phyloP scores from a whole-genome alignment of 805 yeast species.

The Candida yuanshanica region DNA sequence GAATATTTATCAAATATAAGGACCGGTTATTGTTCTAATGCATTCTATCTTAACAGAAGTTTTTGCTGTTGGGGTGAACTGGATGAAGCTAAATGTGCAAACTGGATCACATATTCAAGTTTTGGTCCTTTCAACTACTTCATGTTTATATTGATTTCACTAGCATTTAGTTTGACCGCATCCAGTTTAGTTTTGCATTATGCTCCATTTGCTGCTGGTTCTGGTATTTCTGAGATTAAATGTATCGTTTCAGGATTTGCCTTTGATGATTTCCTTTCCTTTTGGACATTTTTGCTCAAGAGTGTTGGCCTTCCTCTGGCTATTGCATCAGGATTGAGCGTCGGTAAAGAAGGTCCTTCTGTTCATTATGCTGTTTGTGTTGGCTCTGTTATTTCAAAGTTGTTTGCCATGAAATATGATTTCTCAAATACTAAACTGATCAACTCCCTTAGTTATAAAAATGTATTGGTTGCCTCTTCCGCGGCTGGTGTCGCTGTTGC shows the following conservation, averaged over 20 bases:
- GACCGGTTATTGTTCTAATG: slow-evolving; percentile 68
- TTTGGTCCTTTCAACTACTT: slow-evolving; percentile 43
- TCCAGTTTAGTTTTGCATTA: slow-evolving; percentile 61
- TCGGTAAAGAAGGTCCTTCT: slow-evolving; percentile 98
- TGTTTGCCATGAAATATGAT: slow-evolving; percentile 16
- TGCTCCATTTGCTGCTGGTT: slow-evolving; percentile 93
- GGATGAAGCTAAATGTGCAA: slow-evolving; percentile 42
- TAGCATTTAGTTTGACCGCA: slow-evolving; percentile 56
- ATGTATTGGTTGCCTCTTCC: slow-evolving; percentile 70
- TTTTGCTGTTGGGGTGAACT: slow-evolving; percentile 78
- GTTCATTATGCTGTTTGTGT: slow-evolving; percentile 97
- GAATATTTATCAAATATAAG: slow-evolving; percentile 80
- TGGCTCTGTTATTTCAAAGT: slow-evolving; percentile 41
- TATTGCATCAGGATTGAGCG: slow-evolving; percentile 86
- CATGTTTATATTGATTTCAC: slow-evolving; percentile 53
- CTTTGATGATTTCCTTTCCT: slow-evolving; percentile 68
- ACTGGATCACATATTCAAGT: slow-evolving; percentile 67
- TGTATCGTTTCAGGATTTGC: slow-evolving; percentile 89
- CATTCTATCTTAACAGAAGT: slow-evolving; percentile 62
- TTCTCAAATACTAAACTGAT: slow-evolving; percentile 3
- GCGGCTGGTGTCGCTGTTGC: slow-evolving; percentile 99
- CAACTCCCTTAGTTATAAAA: slow-evolving; percentile 15
- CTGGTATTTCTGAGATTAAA: slow-evolving; percentile 96
- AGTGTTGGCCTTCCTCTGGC: slow-evolving; percentile 81
- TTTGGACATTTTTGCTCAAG: slow-evolving; percentile 68